Conservation (phyloP, 768 basidiomycete genomes). For the Aureoboletus auriporus region DNA sequence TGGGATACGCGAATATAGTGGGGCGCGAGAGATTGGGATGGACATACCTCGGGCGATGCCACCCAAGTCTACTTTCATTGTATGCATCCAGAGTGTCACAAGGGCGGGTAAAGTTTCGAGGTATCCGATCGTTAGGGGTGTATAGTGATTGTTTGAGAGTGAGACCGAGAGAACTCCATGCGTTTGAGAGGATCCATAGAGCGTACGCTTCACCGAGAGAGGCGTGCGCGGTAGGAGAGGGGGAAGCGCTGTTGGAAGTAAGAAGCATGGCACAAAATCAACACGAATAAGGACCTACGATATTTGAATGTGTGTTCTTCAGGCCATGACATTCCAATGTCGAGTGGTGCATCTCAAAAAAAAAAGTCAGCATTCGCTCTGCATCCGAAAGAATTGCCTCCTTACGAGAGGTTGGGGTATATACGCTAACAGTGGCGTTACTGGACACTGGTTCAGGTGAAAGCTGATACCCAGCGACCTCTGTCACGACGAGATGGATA, state of each 20-base stretch:
- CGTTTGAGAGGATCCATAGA: conserved; percentile 73
- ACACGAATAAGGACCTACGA: conserved; percentile 38
- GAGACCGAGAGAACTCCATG: conserved; percentile 67
- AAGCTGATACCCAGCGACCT: conserved; percentile 40
- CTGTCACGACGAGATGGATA: conserved; percentile 48
- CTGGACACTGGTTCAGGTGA: conserved; percentile 46
- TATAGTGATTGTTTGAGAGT: conserved; percentile 53
- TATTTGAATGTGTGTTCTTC: conserved; percentile 49
- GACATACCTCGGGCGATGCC: conserved; percentile 44
- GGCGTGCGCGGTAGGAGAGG: conserved; percentile 38
- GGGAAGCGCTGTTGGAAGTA: conserved; percentile 32
- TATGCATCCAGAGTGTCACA: conserved; percentile 83
- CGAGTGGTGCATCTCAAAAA: conserved; percentile 36
- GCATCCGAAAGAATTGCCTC: not conserved
- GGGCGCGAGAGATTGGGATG: not conserved
- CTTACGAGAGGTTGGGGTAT: conserved; percentile 46
- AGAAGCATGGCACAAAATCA: not conserved
- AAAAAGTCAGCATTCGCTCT: not conserved
- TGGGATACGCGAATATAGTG: not conserved
- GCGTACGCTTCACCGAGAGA: conserved; percentile 61
- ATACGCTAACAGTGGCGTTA: conserved; percentile 38
- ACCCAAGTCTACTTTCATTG: conserved; percentile 51
- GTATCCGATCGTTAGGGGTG: conserved; percentile 51
- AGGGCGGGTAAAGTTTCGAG: conserved; percentile 95
- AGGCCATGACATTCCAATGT: conserved; percentile 57